Base-by-base conservation (phyloP, 352 stramenopile species). In the Aphanomyces euteiches region DNA sequence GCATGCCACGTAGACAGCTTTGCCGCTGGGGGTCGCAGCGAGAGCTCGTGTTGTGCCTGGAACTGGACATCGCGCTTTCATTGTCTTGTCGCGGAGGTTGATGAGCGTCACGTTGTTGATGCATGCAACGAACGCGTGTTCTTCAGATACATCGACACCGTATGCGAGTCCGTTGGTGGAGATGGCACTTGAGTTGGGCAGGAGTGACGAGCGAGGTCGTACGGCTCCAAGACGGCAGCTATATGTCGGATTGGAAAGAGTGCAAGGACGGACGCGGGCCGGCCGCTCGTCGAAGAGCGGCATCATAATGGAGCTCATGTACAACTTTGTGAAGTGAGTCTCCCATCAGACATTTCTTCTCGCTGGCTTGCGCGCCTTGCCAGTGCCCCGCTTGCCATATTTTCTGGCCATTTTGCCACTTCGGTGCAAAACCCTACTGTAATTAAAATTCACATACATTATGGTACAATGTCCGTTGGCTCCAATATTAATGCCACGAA, bases 1-100 rank as follows among this genome's bases (percentile, higher is more conserved):
- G 19, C 64, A 70, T n/a, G 64, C 64, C 5, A 70, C 64, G 40
- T 70, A 70, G 34, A 61, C 64, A 17, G 64, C 47, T 34, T 70
- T 70, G 54, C 64, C 54, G 17, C n/a, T 70, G 15, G 64, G 47
- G 10, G 54, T 53, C 6, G 64, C 64, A 7, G 47, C 53, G n/a
- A 70, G 36, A 5, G 64, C 56, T 12, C 53, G n/a, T 39, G 64
- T 45, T 8, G 64, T 60, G 64, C 64, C 64, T 13, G 64, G 21
- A 36, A 70, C 64, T 21, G 19, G 28, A 8, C 39, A 47, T 5
- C 43, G 53, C 17, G 43, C 21, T 8, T 47, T 28, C n/a, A 12
- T 39, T 12, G 36, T n/a, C 13, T 56, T 47, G 5, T 54, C 53
- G 8, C 21, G 43, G 48, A 70, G 64, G 19, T 70, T 43, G 15